These are phyloP conservation scores for Thelonectria olida DNA, from an alignment of 2,329 filamentous ascomycete species.

Conservation along the genomic window DNA sequence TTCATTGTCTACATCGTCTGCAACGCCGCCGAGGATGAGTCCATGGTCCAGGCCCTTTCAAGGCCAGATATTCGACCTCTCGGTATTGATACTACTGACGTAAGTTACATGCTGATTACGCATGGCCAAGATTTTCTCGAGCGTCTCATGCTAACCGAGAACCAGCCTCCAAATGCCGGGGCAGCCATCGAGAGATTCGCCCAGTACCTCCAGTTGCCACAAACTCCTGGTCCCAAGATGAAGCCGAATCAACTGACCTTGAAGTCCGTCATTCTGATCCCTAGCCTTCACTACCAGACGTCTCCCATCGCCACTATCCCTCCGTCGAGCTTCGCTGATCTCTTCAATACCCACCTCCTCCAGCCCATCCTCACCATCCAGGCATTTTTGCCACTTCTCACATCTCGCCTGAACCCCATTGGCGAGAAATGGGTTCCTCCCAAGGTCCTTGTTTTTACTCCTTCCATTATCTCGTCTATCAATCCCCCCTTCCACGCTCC, in stretches of 20 bases:
- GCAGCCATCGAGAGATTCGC: constrained; percentile 77
- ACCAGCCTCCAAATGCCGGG: constrained; percentile 72
- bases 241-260: constrained; percentile 80
- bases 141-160: not conserved
- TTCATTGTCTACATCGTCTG: constrained; percentile 95
- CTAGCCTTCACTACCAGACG: constrained; percentile 80
- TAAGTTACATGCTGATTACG: constrained; percentile 50
- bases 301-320: constrained; percentile 87
- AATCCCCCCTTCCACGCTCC: constrained; percentile 84
- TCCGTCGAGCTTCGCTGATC: constrained; percentile 85
- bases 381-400: constrained; percentile 84
- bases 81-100: constrained; percentile 83
- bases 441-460: constrained; percentile 80
- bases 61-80: constrained; percentile 84
- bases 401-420: constrained; percentile 64
- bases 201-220: constrained; percentile 75
- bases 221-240: constrained; percentile 79
- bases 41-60: constrained; percentile 78
- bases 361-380: constrained; percentile 90
- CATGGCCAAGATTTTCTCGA: not conserved
- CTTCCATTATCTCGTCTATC: constrained; percentile 82
- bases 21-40: constrained; percentile 85
- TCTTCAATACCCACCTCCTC: constrained; percentile 90
- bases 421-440: constrained; percentile 63
- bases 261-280: constrained; percentile 83